These are phyloP conservation scores for Brassica balearica DNA, from an alignment of 441 rosid species.

Conservation along the genomic window DNA sequence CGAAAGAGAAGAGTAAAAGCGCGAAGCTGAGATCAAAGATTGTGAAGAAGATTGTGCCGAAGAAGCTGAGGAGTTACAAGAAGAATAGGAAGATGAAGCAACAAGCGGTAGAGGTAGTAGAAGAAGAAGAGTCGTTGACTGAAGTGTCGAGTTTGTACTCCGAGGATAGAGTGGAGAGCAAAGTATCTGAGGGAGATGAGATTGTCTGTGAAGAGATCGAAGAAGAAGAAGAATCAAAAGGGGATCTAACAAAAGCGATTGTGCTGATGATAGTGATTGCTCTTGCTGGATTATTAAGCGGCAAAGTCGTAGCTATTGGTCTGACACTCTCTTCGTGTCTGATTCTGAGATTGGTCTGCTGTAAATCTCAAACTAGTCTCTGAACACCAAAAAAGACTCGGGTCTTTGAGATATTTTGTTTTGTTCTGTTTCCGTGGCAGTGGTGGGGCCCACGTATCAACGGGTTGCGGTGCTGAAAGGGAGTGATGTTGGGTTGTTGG, in stretches of 20 bases:
- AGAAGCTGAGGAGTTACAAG: constrained; percentile 55
- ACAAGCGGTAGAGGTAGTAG: constrained; percentile 14
- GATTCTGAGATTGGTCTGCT: constrained; percentile 41
- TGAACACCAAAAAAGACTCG: constrained; percentile 2
- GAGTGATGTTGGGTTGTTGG: too few species aligned
- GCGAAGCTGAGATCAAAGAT: constrained; percentile 53
- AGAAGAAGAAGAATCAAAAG: constrained; percentile 23
- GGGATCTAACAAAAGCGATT: constrained; percentile 36
- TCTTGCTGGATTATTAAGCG: constrained; percentile 59
- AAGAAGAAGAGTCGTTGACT: constrained; percentile 12
- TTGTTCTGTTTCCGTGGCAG: constrained; percentile 20
- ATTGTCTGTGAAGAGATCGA: constrained; percentile 22
- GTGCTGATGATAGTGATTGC: constrained; percentile 47
- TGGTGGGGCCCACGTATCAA: constrained; percentile 33
- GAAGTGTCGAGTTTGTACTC: constrained; percentile 32
- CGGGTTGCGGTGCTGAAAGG: neutral
- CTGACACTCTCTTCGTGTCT: constrained; percentile 56
- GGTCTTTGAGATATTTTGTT: neutral
- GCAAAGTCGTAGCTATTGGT: constrained; percentile 61
- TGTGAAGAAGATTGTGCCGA: constrained; percentile 61
- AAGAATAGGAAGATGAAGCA: constrained; percentile 44
- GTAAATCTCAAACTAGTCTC: constrained; percentile 35
- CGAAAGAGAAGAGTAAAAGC: constrained; percentile 39
- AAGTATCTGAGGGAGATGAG: constrained; percentile 35
- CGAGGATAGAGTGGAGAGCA: constrained; percentile 27